Evolutionary conservation across 1,284 basidiomycete genomes (phyloP), one percentile per base, ranked within the genome.

Genomic region (Moniliophthora roreri): DNA sequence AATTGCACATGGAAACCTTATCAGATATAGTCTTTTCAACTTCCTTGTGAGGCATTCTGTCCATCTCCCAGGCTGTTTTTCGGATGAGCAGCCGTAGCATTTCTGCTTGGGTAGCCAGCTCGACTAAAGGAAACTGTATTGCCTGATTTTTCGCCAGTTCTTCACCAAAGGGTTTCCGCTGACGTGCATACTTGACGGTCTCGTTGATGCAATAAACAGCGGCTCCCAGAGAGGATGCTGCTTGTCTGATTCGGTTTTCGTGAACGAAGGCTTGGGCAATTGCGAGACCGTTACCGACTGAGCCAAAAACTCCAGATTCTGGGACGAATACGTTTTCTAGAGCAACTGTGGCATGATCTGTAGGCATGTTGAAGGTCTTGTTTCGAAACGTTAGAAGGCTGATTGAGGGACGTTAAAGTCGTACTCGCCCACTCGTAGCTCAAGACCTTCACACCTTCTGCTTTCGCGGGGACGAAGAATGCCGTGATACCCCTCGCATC

Each of bases 311-410:
- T 3, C 47, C 52, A 24, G 52, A 53, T 1, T 49, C 52, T 20
- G 52, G 52, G 15, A 53, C 52, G 34, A 53, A 53, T 9, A 53
- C 52, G 20, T 49, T 49, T 1, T 7, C 24, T 8, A 53, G 48
- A 11, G 39, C 13, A 13, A 53, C 47, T 20, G 52, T 53, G 9
- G 52, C 52, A 37, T 53, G 52, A 34, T 53, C 52, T 8, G 52
- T 53, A 13, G 52, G 52, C 52, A 53, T 53, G 20, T 53, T 53
- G 52, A 53, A 53, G 10, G 52, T 53, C 51, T 53, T 34, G n/a
- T 23, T 5, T 18, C 15, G 15, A 18, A 18, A n/a, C 10, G 15
- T 8, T n/a, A 48, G 11, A 15, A n/a, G n/a, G 15, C 15, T 4
- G 20, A 16, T n/a, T n/a, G 28, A 21, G 24, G 21, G 47, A 16